phyloP scores from a whole-genome alignment of 768 basidiomycete species.

The Lactarius quietus region DNA sequence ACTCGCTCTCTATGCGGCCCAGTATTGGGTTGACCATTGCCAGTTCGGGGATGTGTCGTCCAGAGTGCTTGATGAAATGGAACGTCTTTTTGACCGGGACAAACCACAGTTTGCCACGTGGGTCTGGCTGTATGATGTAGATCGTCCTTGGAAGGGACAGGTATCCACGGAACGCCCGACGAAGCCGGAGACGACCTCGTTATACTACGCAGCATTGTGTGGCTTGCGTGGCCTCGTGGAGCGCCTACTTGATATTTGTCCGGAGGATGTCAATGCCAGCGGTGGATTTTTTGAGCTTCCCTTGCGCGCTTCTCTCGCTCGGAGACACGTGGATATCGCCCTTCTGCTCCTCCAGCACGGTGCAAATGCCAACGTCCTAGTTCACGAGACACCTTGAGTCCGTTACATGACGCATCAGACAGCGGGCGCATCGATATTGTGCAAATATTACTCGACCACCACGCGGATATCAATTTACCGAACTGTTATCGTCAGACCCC shows the following conservation, averaged over 20 bases:
- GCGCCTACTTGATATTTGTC: not conserved
- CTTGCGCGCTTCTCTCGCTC: too few relatives aligned
- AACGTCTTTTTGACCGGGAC: not conserved
- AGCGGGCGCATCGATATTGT: too few relatives aligned
- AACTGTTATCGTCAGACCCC: too few relatives aligned
- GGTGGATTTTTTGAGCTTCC: too few relatives aligned
- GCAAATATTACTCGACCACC: too few relatives aligned
- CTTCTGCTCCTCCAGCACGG: too few relatives aligned
- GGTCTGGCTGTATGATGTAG: constrained; percentile 3
- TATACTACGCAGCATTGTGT: constrained; percentile 1
- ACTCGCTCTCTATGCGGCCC: not conserved
- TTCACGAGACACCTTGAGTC: too few relatives aligned
- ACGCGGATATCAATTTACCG: too few relatives aligned
- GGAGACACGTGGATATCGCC: too few relatives aligned
- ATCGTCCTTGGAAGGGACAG: not conserved
- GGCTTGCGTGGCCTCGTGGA: not conserved
- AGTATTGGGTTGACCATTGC: not conserved
- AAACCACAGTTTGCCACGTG: not conserved
- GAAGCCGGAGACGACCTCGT: not conserved
- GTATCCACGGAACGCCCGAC: not conserved
- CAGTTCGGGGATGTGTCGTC: not conserved
- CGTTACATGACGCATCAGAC: too few relatives aligned
- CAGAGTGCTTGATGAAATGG: not conserved
- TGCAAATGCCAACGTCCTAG: too few relatives aligned
- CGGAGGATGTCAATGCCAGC: not conserved